These are phyloP conservation scores for Phaeomoniella chlamydospora DNA, from an alignment of 2,329 filamentous ascomycete genomes.

Conservation along the genomic window DNA sequence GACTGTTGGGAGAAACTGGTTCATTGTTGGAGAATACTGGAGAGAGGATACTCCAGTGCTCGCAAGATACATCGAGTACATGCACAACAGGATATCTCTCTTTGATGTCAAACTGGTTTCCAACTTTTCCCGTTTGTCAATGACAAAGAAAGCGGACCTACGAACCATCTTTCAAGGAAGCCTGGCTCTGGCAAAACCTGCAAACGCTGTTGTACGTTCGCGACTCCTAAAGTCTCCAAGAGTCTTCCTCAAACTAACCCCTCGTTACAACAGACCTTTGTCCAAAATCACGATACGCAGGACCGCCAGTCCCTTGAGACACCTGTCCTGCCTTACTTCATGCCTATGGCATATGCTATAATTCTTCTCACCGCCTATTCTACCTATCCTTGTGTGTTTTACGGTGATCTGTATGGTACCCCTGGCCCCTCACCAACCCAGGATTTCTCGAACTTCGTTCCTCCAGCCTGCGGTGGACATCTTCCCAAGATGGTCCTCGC, in stretches of 20 bases:
- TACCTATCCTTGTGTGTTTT: constrained; percentile 56
- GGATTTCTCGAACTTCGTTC: constrained; percentile 26
- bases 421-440: constrained; percentile 35
- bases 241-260: background rate
- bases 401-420: constrained; percentile 55
- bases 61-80: constrained; percentile 40
- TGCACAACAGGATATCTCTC: constrained; percentile 44
- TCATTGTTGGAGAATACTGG: constrained; percentile 60
- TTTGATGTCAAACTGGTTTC: constrained; percentile 58
- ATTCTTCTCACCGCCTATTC: constrained; percentile 48
- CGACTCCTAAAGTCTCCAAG: background rate
- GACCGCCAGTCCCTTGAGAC: constrained; percentile 48
- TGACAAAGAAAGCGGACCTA: constrained; percentile 40
- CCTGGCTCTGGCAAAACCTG: constrained; percentile 38
- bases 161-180: constrained; percentile 48
- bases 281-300: constrained; percentile 61
- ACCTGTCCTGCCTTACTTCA: constrained; percentile 52
- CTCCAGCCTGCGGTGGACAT: constrained; percentile 37
- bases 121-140: constrained; percentile 49
- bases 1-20: constrained; percentile 35
- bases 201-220: constrained; percentile 42
- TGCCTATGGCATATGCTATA: constrained; percentile 55
- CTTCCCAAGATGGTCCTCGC: constrained; percentile 47
- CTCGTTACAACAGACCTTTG: constrained; percentile 36
- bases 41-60: constrained; percentile 41